These are phyloP conservation scores for Ogataea henricii DNA, from an alignment of 805 yeast genomes.

Conservation along the genomic window DNA sequence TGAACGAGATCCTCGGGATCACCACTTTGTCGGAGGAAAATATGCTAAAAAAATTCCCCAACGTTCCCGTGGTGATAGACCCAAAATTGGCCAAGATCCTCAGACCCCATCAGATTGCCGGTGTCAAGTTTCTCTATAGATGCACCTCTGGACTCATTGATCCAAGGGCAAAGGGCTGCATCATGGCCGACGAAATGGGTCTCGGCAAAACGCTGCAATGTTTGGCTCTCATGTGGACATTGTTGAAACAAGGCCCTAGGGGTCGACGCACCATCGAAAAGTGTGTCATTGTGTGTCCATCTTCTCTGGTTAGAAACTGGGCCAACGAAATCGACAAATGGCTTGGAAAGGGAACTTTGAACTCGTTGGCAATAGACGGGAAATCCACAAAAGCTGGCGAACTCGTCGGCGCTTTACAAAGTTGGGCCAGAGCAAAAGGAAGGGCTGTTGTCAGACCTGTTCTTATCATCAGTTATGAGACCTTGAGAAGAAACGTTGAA, in stretches of 20 bases:
- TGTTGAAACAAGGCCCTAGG: constrained; percentile 84
- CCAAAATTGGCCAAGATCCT: constrained; percentile 81
- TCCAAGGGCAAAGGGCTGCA: constrained; percentile 88
- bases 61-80: constrained; percentile 95
- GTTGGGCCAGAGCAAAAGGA: constrained; percentile 89
- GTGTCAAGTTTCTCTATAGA: constrained; percentile 85
- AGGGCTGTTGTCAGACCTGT: constrained; percentile 91
- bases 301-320: constrained; percentile 93
- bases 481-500: constrained; percentile 82
- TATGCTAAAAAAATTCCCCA: constrained; percentile 56
- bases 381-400: constrained; percentile 73
- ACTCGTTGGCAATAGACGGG: constrained; percentile 92
- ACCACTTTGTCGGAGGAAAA: constrained; percentile 50
- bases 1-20: constrained; percentile 82
- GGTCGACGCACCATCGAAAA: constrained; percentile 82
- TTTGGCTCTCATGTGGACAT: constrained; percentile 88
- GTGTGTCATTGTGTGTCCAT: constrained; percentile 92
- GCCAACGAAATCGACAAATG: constrained; percentile 94
- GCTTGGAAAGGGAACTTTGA: constrained; percentile 89
- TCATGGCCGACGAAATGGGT: constrained; percentile 99
- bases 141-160: constrained; percentile 89
- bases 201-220: constrained; percentile 91
- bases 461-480: constrained; percentile 90
- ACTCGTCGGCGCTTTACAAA: constrained; percentile 63
- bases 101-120: constrained; percentile 96